Evolutionary conservation across 495 filamentous ascomycete species (phyloP).

Genomic region (Aspergillus sparsus): DNA sequence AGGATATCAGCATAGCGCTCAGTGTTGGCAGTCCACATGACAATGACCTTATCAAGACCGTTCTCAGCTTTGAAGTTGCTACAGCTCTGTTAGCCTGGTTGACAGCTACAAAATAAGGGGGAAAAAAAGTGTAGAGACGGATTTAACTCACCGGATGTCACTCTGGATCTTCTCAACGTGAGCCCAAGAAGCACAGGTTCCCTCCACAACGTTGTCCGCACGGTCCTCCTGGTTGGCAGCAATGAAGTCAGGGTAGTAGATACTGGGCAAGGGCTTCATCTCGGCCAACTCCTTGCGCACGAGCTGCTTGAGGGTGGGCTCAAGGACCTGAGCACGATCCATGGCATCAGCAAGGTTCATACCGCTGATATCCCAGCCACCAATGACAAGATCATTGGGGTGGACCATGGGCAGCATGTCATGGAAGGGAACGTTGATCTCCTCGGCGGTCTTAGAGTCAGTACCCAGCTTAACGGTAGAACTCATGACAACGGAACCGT

Average conservation of each 20-base stretch:
- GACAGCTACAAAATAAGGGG: neutral
- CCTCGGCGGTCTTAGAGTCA: slow-evolving; percentile 78
- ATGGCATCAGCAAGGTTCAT: slow-evolving; percentile 88
- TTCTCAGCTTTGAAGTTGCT: slow-evolving; percentile 90
- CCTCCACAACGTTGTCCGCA: slow-evolving; percentile 86
- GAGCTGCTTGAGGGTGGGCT: slow-evolving; percentile 84
- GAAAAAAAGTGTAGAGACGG: slow-evolving; percentile 1
- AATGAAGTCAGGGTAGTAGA: slow-evolving; percentile 99
- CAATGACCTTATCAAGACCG: slow-evolving; percentile 89
- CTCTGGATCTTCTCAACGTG: slow-evolving; percentile 93
- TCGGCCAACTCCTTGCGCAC: slow-evolving; percentile 90
- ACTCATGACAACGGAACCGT: slow-evolving; percentile 93
- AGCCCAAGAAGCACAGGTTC: slow-evolving; percentile 76
- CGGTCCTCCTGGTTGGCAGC: slow-evolving; percentile 97
- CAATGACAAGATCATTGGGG: slow-evolving; percentile 92
- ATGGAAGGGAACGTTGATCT: slow-evolving; percentile 96
- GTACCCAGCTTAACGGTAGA: slow-evolving; percentile 96
- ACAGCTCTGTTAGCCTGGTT: slow-evolving; percentile 26
- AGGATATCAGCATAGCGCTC: slow-evolving; percentile 92
- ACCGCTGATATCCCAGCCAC: slow-evolving; percentile 95
- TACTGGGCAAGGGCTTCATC: slow-evolving; percentile 87
- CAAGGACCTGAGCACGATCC: slow-evolving; percentile 93
- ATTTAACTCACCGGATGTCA: slow-evolving; percentile 77
- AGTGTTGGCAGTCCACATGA: slow-evolving; percentile 99
- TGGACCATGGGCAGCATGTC: slow-evolving; percentile 95